Evolutionary conservation across 2,329 filamentous ascomycete genomes (phyloP), one percentile per base, ranked within the genome.

Genomic region (Colletotrichum kahawae): DNA sequence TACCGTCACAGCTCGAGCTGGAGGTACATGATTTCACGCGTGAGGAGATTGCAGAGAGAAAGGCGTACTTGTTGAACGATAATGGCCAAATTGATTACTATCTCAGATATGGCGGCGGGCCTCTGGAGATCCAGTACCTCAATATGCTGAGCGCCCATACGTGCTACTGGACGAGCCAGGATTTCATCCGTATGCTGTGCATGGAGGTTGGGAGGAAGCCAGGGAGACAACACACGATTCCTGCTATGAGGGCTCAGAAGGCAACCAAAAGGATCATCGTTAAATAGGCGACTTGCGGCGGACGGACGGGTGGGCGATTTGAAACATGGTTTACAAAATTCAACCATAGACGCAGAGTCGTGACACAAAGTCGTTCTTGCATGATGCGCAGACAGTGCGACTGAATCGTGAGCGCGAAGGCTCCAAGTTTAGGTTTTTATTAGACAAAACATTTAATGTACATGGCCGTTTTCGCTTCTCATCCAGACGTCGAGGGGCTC

Each of bases 111-210:
- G 94, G 95, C 1, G 94, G 95, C 2, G 97, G 97, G 0, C 93
- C 96, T 5, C 87, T 99, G 43, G 97, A 98, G 84, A 95, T 98
- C 29, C 96, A 98, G 84, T 99, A 99, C 82, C 85, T 98, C 43
- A 98, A 98, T 78, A 99, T 99, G 97, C 86, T 99, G 70, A 95
- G 95, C 72, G 97, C 97, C 10, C 97, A 99, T 84, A 95, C 95
- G 71, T 96, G 94, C 82, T 99, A 99, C 83, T 99, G 97, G 97
- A 90, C 92, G 3, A 92, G 94, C 79, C 91, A 88, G 33, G 97
- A 98, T 82, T 96, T 99, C 82, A 93, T 98, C n/a, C 88, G 96
- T 59, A 93, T 98, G 87, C 85, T 98, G 65, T 97, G 97, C 57
- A 88, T 96, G 36, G 97, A 99, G 84, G 92, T 97, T 78, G 96